These are phyloP conservation scores for Boletus sp. DNA, from an alignment of 1,284 basidiomycete genomes.

Conservation along the genomic window DNA sequence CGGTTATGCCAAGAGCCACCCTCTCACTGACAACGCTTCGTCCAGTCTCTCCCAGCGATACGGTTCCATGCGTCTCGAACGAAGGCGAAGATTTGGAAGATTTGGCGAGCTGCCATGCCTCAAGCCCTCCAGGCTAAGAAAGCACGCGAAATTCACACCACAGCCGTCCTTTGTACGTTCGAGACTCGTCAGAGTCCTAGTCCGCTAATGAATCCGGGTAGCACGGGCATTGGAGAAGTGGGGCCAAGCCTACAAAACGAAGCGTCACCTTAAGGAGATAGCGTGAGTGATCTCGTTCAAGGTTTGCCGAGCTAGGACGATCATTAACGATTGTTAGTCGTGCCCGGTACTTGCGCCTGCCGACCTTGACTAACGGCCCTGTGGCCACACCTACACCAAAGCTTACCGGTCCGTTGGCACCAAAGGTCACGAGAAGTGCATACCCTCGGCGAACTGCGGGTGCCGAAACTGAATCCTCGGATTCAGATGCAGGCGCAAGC, in stretches of 20 bases:
- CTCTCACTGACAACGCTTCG: constrained; percentile 16
- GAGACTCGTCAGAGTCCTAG: constrained; percentile 2
- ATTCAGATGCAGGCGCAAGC: constrained; percentile 27
- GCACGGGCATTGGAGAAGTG: constrained; percentile 60
- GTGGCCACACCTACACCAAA: constrained; percentile 23
- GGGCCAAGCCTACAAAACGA: constrained; percentile 61
- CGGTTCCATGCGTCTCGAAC: constrained; percentile 60
- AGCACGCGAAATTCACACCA: constrained; percentile 59
- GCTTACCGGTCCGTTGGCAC: constrained; percentile 18
- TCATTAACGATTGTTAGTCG: constrained; percentile 39
- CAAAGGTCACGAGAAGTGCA: constrained; percentile 25
- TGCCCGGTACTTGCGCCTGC: constrained; percentile 67
- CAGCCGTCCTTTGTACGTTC: constrained; percentile 54
- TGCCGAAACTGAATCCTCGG: constrained; percentile 31
- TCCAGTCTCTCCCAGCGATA: constrained; percentile 69
- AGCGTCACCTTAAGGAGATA: constrained; percentile 72
- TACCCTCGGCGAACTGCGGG: constrained; percentile 33
- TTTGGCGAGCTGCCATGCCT: constrained; percentile 68
- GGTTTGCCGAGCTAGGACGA: constrained; percentile 14
- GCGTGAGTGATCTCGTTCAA: constrained; percentile 52
- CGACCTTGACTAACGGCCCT: constrained; percentile 40
- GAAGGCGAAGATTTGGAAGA: constrained; percentile 58
- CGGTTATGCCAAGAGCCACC: constrained; percentile 3
- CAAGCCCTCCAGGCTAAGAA: constrained; percentile 57
- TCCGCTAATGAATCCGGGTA: constrained; percentile 31